Evolutionary conservation across 345 rosid genomes (phyloP), one percentile per base, ranked within the genome.

Genomic region (Salix purpurea): DNA sequence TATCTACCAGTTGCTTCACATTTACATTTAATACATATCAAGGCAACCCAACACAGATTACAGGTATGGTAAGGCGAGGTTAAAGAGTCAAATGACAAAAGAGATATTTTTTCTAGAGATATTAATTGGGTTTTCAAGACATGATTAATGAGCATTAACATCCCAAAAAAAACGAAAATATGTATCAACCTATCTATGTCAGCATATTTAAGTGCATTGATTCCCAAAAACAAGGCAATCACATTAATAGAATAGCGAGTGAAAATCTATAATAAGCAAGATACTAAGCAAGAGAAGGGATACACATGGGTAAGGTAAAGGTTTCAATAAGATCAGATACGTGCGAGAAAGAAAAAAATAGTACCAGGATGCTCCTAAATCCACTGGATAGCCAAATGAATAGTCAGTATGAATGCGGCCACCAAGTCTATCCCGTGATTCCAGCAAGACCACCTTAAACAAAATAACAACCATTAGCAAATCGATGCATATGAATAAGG

Each of bases 351-450:
- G 9, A 62, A 8, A 16, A 1, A 24, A 10, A 13, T 32, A 12
- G 79, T 84, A 91, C 98, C 98, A 94, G 72, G 98, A 93, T 74
- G 99, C 97, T 81, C 97, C 97, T 93, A 94, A 78, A 78, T 94
- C 98, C 77, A 94, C 97, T 0, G 98, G 97, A 82, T 87, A 94
- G 60, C 98, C 98, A 79, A 92, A 91, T 11, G 98, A 88, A 79
- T 90, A 89, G 84, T 94, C 97, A 2, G 98, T 94, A 76, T 91
- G 92, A 70, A 92, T 90, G 2, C 97, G 96, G 44, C 98, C 98
- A 74, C 98, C 98, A 76, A 92, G 87, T 82, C 98, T 86, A 74
- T 92, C 86, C 2, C 97, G 88, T 40, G 98, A 94, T 84, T 94
- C 98, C 80, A 94, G 87, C 80, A 94, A 78, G 61, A 82, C 81